A percentile compares a stretch with the other conserved stretches of the same genome.
phyloP scores from a whole-genome alignment of 2,329 filamentous ascomycete genomes.

The Exophiala oligosperma region DNA sequence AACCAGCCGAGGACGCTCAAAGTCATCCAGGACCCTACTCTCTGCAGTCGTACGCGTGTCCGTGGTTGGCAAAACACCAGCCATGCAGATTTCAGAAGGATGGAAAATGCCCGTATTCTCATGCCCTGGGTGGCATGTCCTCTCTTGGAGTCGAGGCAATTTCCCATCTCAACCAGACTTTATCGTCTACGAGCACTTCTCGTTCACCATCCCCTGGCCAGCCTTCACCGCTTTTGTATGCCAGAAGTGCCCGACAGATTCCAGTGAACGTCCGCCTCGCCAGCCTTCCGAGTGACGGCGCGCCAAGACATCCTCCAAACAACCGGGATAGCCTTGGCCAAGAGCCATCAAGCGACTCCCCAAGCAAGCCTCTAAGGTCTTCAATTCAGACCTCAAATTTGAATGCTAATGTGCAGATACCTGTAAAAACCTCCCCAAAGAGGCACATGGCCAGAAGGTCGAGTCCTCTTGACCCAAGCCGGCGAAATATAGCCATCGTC shows the following conservation, averaged over 20 bases:
- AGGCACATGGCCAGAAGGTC: not conserved
- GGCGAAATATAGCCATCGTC: not conserved
- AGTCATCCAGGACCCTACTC: slow-evolving; percentile 3
- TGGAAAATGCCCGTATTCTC: slow-evolving; percentile 9
- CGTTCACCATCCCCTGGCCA: not conserved
- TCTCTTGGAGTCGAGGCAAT: slow-evolving; percentile 15
- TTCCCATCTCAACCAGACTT: too few relatives aligned
- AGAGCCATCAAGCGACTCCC: not conserved
- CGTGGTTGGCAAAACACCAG: slow-evolving; percentile 5
- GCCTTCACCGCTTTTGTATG: not conserved
- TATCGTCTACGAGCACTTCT: too few relatives aligned
- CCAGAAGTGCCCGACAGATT: not conserved
- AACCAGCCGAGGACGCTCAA: slow-evolving; percentile 1
- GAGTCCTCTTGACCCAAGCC: not conserved
- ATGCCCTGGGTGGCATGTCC: not conserved
- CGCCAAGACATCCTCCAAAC: not conserved
- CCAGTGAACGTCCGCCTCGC: not conserved
- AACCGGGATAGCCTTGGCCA: not conserved
- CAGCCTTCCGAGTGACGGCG: not conserved
- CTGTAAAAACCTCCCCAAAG: not conserved
- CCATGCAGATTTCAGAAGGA: not conserved
- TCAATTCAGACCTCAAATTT: not conserved
- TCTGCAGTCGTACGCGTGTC: slow-evolving; percentile 13
- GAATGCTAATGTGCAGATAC: not conserved
- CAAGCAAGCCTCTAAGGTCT: not conserved